Evolutionary conservation across 148 eudicot genomes (phyloP), one percentile per base, ranked within the genome.

Genomic region (Rhododendron williamsianum): DNA sequence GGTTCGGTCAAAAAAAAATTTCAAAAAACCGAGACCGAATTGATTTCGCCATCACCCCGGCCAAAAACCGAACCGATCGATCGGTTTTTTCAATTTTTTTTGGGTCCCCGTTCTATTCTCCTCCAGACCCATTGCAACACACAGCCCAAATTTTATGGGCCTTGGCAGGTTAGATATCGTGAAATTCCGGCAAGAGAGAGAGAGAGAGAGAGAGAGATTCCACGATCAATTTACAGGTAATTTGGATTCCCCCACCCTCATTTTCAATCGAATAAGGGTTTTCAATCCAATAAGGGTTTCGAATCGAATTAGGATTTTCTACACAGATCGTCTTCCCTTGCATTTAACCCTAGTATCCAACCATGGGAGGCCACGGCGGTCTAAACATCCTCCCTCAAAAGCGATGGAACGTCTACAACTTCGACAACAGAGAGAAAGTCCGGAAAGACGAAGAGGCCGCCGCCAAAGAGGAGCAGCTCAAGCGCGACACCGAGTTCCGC

Each of bases 301-400:
- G 13, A 78, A 80, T 51, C 6, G 13, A 78, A 80, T 51, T 2
- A 80, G 30, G n/a, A 30, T 43, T 79, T 23, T 30, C 30, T 54
- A 4, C 19, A 69, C n/a, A 38, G 38, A 65, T 35, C 82, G 18
- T 25, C 36, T 4, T 52, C 13, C 15, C 10, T 16, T 65, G 56
- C 41, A 27, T 7, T 15, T 8, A 45, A 43, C 77, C n/a, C 77
- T 48, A 65, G 27, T 45, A 56, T 83, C 45, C 81, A 87, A 74
- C 19, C 6, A 96, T 97, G 99, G 99, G 99, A 2, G 99, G 99
- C 16, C 99, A 97, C 80, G 99, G 99, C 9, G 99, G 99, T 48
- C 89, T 97, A 15, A 97, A 97, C 87, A 97, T 97, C 86, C 95
- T 97, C 0, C 99, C 99, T 0, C 99, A 97, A 85, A 97, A 97